phyloP scores from a whole-genome alignment of 2,329 filamentous ascomycete genomes.

The Graphium sp. region DNA sequence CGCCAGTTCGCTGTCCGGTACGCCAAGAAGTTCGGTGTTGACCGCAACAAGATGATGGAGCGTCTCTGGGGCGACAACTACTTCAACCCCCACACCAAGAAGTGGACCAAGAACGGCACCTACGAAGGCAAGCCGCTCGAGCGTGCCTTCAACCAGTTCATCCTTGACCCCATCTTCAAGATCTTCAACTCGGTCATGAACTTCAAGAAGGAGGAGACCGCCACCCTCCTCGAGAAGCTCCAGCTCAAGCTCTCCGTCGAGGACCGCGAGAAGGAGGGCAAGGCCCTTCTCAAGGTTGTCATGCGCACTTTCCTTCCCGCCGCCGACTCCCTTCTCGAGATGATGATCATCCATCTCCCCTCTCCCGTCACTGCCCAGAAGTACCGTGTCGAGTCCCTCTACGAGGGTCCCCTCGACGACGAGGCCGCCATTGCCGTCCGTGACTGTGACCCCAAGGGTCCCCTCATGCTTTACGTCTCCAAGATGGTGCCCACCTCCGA shows the following conservation, averaged over 20 bases:
- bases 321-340: conserved; percentile 94
- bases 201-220: conserved; percentile 91
- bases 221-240: conserved; percentile 76
- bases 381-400: conserved; percentile 97
- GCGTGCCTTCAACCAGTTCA: conserved; percentile 99
- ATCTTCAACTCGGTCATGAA: conserved; percentile 96
- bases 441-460: conserved; percentile 93
- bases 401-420: conserved; percentile 93
- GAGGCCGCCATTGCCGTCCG: conserved; percentile 90
- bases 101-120: conserved; percentile 84
- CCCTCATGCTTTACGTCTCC: conserved; percentile 99
- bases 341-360: conserved; percentile 99
- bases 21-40: conserved; percentile 99
- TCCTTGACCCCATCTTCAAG: conserved; percentile 98
- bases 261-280: conserved; percentile 90
- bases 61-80: conserved; percentile 99
- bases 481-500: conserved; percentile 99
- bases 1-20: conserved; percentile 93
- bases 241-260: conserved; percentile 77
- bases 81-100: conserved; percentile 99
- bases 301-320: conserved; percentile 99
- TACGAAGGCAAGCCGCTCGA: conserved; percentile 80
- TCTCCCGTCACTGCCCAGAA: conserved; percentile 90
- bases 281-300: conserved; percentile 92
- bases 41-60: conserved; percentile 99